These are phyloP conservation scores for Colletotrichum zoysiae DNA, from an alignment of 2,329 filamentous ascomycete species.

Conservation along the genomic window DNA sequence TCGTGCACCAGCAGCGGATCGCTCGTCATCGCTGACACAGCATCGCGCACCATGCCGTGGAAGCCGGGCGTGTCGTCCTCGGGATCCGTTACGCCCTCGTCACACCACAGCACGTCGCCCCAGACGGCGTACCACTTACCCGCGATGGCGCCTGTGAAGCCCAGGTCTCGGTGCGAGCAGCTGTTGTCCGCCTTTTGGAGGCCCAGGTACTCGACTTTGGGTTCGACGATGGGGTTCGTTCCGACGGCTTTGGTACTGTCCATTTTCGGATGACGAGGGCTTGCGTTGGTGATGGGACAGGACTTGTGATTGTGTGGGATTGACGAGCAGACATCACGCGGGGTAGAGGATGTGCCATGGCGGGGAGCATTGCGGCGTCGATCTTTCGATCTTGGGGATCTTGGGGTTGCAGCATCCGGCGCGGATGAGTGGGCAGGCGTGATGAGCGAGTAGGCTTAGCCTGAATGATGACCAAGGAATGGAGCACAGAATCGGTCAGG, in stretches of 20 bases:
- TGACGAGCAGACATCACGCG: slow-evolving; percentile 10
- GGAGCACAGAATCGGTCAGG: neutral
- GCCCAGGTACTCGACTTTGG: slow-evolving; percentile 50
- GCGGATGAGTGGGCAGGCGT: neutral
- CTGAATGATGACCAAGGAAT: neutral
- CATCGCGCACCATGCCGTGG: slow-evolving; percentile 56
- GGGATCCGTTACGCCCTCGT: slow-evolving; percentile 50
- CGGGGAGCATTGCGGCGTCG: slow-evolving; percentile 26
- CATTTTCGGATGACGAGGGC: slow-evolving; percentile 29
- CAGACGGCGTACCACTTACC: slow-evolving; percentile 57
- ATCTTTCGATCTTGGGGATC: slow-evolving; percentile 1
- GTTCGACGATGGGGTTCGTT: slow-evolving; percentile 50
- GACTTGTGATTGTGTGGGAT: neutral
- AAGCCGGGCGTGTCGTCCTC: slow-evolving; percentile 49
- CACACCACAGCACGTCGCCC: slow-evolving; percentile 53
- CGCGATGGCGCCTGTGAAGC: slow-evolving; percentile 52
- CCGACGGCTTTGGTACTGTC: slow-evolving; percentile 56
- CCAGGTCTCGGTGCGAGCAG: slow-evolving; percentile 53
- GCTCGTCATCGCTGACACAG: slow-evolving; percentile 51
- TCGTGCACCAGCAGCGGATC: slow-evolving; percentile 53
- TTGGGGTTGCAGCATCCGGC: slow-evolving; percentile 21
- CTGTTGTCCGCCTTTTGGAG: slow-evolving; percentile 54
- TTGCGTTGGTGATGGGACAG: slow-evolving; percentile 2
- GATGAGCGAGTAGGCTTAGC: slow-evolving; percentile 10
- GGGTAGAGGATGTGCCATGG: slow-evolving; percentile 10